Conservation (phyloP, 306 rosid genomes). For the Quercus rubra region DNA sequence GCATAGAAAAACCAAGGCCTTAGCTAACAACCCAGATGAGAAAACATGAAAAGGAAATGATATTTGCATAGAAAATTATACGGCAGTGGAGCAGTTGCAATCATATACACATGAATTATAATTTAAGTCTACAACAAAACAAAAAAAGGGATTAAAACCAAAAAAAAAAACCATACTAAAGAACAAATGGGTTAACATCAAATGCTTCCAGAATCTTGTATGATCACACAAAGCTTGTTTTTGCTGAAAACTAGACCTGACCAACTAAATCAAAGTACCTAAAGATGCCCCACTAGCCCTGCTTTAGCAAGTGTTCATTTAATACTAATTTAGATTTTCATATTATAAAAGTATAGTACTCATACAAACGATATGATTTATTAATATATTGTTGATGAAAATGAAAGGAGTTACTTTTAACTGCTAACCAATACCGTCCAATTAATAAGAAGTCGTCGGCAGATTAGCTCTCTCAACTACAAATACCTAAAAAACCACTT, state of each 20-base stretch:
- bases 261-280: slow-evolving; percentile 50
- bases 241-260: slow-evolving; percentile 41
- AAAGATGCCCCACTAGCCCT: slow-evolving; percentile 46
- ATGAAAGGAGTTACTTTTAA: slow-evolving; percentile 30
- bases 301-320: slow-evolving; percentile 42
- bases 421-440: slow-evolving; percentile 30
- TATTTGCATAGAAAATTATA: slow-evolving; percentile 30
- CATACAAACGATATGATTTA: slow-evolving; percentile 5
- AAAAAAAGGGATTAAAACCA: not conserved
- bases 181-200: slow-evolving; percentile 38
- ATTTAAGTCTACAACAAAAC: slow-evolving; percentile 35
- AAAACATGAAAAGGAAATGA: slow-evolving; percentile 23
- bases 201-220: slow-evolving; percentile 64
- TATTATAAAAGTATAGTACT: slow-evolving; percentile 13
- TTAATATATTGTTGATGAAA: slow-evolving; percentile 19
- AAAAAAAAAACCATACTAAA: slow-evolving; percentile 4
- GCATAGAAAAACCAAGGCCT: slow-evolving; percentile 37
- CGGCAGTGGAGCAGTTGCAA: slow-evolving; percentile 61
- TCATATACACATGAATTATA: slow-evolving; percentile 45
- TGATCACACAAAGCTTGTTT: slow-evolving; percentile 46
- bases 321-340: slow-evolving; percentile 20
- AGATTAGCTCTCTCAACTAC: not conserved
- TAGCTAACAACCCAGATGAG: slow-evolving; percentile 31
- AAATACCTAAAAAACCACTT: slow-evolving; percentile 1
- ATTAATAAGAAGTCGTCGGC: slow-evolving; percentile 43